Evolutionary conservation across 179 eudicot genomes (phyloP).

Genomic region (Gypsophila paniculata): DNA sequence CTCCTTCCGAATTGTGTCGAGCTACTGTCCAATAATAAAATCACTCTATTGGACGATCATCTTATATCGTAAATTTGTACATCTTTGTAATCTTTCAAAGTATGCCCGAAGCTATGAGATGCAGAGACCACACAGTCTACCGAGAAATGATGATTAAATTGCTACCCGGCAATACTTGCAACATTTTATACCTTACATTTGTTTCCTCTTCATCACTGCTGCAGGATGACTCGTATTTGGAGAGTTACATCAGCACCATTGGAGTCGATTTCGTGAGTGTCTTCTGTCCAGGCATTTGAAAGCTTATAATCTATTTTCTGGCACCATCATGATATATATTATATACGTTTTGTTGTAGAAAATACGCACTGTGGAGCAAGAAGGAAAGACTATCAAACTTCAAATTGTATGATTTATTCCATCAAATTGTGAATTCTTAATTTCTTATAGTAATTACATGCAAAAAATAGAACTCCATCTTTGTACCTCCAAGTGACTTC

Average conservation of each 20-base stretch:
- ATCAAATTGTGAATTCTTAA: no score
- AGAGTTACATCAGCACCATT: slow-evolving; percentile 67
- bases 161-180: background rate
- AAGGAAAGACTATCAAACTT: slow-evolving; percentile 64
- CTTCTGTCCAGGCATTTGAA: background rate
- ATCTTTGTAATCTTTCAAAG: background rate
- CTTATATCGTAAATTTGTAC: background rate
- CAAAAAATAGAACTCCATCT: background rate
- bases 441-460: background rate
- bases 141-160: no score
- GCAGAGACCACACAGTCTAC: no score
- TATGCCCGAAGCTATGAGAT: background rate
- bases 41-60: background rate
- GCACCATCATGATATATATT: slow-evolving; percentile 11
- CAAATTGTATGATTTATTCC: slow-evolving; percentile 49
- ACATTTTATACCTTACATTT: slow-evolving; percentile 12
- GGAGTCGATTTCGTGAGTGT: slow-evolving; percentile 65
- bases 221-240: slow-evolving; percentile 44
- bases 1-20: background rate
- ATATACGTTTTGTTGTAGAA: slow-evolving; percentile 34
- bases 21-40: background rate
- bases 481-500: slow-evolving; percentile 2
- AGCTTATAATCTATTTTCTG: background rate
- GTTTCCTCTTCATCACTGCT: slow-evolving; percentile 2
- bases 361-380: slow-evolving; percentile 79